Evolutionary conservation across 169 alveolate genomes (phyloP).

Genomic region (Eimeria praecox): DNA sequence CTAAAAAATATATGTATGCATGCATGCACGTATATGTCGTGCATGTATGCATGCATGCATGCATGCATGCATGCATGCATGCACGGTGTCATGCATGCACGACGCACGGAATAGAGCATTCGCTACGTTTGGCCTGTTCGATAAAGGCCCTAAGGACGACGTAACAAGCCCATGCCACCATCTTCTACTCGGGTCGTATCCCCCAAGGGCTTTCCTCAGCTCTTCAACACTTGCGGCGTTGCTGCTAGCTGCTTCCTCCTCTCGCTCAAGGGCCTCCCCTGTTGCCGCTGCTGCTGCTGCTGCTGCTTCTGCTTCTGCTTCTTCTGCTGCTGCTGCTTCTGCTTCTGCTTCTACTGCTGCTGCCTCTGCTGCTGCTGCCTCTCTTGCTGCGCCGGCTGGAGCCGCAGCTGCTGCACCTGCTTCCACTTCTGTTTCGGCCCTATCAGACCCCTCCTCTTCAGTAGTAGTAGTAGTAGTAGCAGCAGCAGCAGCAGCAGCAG

Average conservation of each 20-base stretch:
- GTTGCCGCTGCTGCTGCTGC: background rate
- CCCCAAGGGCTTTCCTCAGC: background rate
- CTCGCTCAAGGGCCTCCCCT: background rate
- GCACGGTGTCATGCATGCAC: background rate
- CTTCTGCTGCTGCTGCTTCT: background rate
- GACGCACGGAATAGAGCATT: slow-evolving; percentile 13
- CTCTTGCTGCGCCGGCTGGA: too few relatives aligned
- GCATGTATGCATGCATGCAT: too few relatives aligned
- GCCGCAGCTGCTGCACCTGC: too few relatives aligned
- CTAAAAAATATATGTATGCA: background rate
- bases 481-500: too few relatives aligned
- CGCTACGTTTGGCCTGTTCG: slow-evolving; percentile 21
- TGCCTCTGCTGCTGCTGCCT: background rate
- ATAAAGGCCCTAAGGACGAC: background rate
- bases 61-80: background rate
- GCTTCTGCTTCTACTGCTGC: background rate
- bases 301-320: background rate
- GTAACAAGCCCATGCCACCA: slow-evolving; percentile 44
- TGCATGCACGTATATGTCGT: background rate
- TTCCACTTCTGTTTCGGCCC: too few relatives aligned
- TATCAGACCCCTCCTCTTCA: too few relatives aligned
- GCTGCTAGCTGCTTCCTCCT: background rate
- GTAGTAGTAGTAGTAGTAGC: too few relatives aligned
- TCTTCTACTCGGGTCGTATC: background rate
- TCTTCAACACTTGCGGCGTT: background rate